Evolutionary conservation across 179 eudicot species (phyloP), one percentile per base, ranked within the genome.

Genomic region (Silene noctiflora): DNA sequence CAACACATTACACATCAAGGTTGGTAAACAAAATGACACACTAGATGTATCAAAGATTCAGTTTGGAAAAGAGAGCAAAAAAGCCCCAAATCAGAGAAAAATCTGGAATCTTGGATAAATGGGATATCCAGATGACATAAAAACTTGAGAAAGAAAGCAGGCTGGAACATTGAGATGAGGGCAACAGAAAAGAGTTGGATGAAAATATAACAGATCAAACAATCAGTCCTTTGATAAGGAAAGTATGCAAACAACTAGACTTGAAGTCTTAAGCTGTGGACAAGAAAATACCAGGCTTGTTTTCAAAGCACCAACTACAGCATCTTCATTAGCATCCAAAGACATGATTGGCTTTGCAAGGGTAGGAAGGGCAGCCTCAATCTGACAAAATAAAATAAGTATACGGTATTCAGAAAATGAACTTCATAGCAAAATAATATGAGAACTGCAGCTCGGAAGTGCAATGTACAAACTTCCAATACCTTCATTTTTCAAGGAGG

Each of bases 311-410:
- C 97, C 98, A 75, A 90, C 90, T 56, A 94, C 80, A 62, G 96
- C 94, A 87, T 92, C 98, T 85, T 94, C 98, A 80, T 85, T 92
- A 74, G 97, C 98, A 85, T 94, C 96, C 84, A 94, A 81, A 74
- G 98, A 94, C 97, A 92, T 92, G 48, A 94, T 92, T 55, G 97
- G 97, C 85, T 87, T 89, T 46, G 96, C 90, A 76, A 92, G 88
- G 51, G 88, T 89, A 22, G 98, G 98, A 72, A 94, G 87, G 72
- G 92, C 94, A 80, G 97, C 78, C 86, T 94, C 98, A 75, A 94
- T 92, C 98, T 94, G 84, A 33, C 46, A 76, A 76, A 64, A 27
- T 70, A 60, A 0, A 48, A 29, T 4, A 42, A 48, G 16, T 14
- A 31, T 25, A 7, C 29, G n/a, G 11, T 61, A 8, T 22, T 19